phyloP scores from a whole-genome alignment of 768 basidiomycete species.

The Leccinum incarnatum region DNA sequence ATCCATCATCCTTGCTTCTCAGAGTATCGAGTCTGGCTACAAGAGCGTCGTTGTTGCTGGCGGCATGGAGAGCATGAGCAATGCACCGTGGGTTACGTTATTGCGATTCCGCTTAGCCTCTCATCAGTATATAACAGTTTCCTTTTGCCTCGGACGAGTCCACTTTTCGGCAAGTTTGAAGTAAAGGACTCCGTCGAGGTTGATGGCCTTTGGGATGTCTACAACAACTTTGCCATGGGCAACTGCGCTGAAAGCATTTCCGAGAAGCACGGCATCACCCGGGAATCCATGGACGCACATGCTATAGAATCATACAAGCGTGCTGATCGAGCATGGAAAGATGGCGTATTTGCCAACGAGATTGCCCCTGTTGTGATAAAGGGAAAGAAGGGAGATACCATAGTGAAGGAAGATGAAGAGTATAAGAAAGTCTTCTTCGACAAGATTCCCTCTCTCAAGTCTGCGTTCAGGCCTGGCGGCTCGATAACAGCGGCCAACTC shows the following conservation, averaged over 20 bases:
- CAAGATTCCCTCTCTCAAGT: slow-evolving; percentile 84
- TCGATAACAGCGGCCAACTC: slow-evolving; percentile 97
- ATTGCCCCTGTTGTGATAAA: slow-evolving; percentile 88
- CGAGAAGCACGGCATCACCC: slow-evolving; percentile 75
- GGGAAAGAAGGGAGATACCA: slow-evolving; percentile 89
- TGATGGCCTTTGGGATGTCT: slow-evolving; percentile 96
- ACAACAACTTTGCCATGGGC: slow-evolving; percentile 98
- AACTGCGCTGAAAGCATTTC: slow-evolving; percentile 91
- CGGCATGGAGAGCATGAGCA: slow-evolving; percentile 99
- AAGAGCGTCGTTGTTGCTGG: slow-evolving; percentile 87
- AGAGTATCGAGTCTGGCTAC: slow-evolving; percentile 85
- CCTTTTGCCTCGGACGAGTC: slow-evolving; percentile 78
- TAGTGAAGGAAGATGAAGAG: slow-evolving; percentile 95
- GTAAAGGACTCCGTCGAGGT: slow-evolving; percentile 83
- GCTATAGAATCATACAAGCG: slow-evolving; percentile 95
- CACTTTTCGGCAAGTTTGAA: slow-evolving; percentile 85
- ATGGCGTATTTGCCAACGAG: slow-evolving; percentile 82
- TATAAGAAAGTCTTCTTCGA: slow-evolving; percentile 96
- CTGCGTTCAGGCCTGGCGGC: slow-evolving; percentile 88
- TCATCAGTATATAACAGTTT: slow-evolving; percentile 46
- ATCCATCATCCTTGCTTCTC: slow-evolving; percentile 89
- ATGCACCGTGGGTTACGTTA: slow-evolving; percentile 78
- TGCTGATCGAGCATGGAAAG: slow-evolving; percentile 87
- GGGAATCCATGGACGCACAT: slow-evolving; percentile 86
- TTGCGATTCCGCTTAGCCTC: slow-evolving; percentile 2